These are phyloP conservation scores for Porcisia hertigi DNA, from an alignment of 208 protist genomes.

Conservation along the genomic window DNA sequence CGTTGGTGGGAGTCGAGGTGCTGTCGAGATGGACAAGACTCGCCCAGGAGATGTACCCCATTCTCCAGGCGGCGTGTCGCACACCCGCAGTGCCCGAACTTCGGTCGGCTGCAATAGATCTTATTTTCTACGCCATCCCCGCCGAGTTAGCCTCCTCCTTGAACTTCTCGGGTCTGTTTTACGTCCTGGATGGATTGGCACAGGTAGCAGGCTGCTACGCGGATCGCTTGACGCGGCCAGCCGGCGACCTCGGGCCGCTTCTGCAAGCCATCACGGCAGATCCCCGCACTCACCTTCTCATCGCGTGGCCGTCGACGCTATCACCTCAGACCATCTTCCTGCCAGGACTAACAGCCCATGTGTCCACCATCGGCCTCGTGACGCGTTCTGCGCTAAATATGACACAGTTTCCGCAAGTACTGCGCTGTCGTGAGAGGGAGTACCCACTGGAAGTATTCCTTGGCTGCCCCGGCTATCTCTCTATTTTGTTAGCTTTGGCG, in stretches of 20 bases:
- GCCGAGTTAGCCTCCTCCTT: slow-evolving; percentile 54
- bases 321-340: slow-evolving; percentile 30
- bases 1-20: slow-evolving; percentile 42
- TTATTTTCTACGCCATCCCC: slow-evolving; percentile 54
- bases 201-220: slow-evolving; percentile 24
- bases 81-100: slow-evolving; percentile 31
- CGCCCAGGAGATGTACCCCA: slow-evolving; percentile 34
- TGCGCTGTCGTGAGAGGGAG: slow-evolving; percentile 27
- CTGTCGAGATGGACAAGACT: slow-evolving; percentile 51
- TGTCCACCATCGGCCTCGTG: slow-evolving; percentile 33
- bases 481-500: slow-evolving; percentile 33
- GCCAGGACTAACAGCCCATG: slow-evolving; percentile 24
- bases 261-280: slow-evolving; percentile 41
- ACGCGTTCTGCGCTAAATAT: slow-evolving; percentile 1
- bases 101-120: slow-evolving; percentile 54
- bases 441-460: slow-evolving; percentile 60
- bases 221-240: slow-evolving; percentile 33
- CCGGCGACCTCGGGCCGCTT: slow-evolving; percentile 53
- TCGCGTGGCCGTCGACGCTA: slow-evolving; percentile 36
- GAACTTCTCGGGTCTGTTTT: slow-evolving; percentile 61
- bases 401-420: slow-evolving; percentile 28
- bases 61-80: slow-evolving; percentile 46
- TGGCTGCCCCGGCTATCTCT: slow-evolving; percentile 69
- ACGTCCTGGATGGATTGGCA: slow-evolving; percentile 54
- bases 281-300: slow-evolving; percentile 21